Conservation (phyloP, 2,329 filamentous ascomycete species). For the Ceratocystis ficicola region DNA sequence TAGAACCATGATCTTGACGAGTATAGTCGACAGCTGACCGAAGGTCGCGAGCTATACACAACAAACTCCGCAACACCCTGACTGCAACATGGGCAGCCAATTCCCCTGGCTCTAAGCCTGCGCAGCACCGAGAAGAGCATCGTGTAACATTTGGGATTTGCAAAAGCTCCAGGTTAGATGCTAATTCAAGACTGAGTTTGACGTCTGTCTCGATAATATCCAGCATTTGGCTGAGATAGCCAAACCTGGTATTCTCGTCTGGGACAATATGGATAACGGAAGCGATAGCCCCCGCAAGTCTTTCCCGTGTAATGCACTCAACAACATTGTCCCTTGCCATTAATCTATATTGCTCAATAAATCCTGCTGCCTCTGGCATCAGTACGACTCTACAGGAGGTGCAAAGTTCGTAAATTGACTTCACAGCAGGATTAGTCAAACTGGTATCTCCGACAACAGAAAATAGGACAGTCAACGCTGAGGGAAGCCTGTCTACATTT, state of each 20-base stretch:
- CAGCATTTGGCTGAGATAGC: conserved; percentile 28
- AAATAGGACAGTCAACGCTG: conserved; percentile 64
- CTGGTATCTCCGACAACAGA: conserved; percentile 50
- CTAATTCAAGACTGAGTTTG: conserved; percentile 24
- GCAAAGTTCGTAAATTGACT: conserved; percentile 61
- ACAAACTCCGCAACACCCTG: conserved; percentile 53
- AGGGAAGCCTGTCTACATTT: conserved; percentile 53
- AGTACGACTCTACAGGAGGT: conserved; percentile 60
- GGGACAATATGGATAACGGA: conserved; percentile 57
- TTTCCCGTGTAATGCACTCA: conserved; percentile 50
- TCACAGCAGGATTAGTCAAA: conserved; percentile 57
- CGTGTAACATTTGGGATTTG: conserved; percentile 17
- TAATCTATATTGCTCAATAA: conserved; percentile 59
- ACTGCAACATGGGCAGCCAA: conserved; percentile 39
- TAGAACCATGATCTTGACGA: conserved; percentile 24
- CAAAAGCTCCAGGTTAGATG: conserved; percentile 1
- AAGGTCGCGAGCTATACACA: conserved; percentile 57
- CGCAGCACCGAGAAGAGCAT: conserved; percentile 19
- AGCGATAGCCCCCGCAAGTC: conserved; percentile 55
- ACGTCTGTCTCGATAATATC: conserved; percentile 22
- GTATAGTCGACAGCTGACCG: conserved; percentile 55
- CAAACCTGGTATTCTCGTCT: conserved; percentile 42
- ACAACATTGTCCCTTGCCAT: conserved; percentile 38
- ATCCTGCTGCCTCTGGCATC: conserved; percentile 53
- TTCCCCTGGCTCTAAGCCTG: conserved; percentile 30